Base-by-base conservation (phyloP, 1,139 yeast species). In the Zygoascus sp. region DNA sequence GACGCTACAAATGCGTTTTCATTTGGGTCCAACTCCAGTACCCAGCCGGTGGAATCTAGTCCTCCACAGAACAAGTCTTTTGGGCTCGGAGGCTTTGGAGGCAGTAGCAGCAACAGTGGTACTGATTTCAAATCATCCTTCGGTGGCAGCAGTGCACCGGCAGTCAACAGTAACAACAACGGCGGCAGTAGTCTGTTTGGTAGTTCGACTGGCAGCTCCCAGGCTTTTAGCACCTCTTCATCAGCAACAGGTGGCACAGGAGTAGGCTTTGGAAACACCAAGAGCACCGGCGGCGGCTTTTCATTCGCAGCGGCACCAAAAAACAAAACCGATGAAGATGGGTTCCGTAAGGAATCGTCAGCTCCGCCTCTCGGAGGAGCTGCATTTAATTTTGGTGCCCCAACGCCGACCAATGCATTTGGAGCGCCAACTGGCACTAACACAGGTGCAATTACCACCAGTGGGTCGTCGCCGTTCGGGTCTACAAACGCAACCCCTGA, bases 291-390 rank as follows among this genome's bases (percentile, higher is more conserved):
- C 19, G 16, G 40, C 23, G 32, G 36, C 2, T 47, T 47, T 20
- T 15, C 41, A 11, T 44, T 40, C 36, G 50, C 45, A 13, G 5
- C 43, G 11, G 17, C 23, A 28, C 32, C 40, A 16, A n/a, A n/a
- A n/a, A n/a, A n/a, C n/a, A n/a, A n/a, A n/a, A n/a, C 44, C 2
- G 38, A 34, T 21, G 32, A n/a, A 13, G 23, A 27, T 15, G 32
- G 20, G 15, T 28, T 25, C 22, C 42, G 23, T 10, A 17, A 25
- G 30, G 42, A 38, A 10, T 16, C 25, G 7, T 38, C 43, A 25
- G 32, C 43, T 28, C 32, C 32, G 6, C 44, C 44, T 11, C 32
- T 41, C 20, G 44, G 44, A n/a, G 34, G 42, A 9, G 27, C 15
- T 27, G 13, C 21, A 25, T 2, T 9, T 10, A 25, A 10, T 11